Base-by-base conservation (phyloP, 2,329 filamentous ascomycete species). In the Penicillium sp. region DNA sequence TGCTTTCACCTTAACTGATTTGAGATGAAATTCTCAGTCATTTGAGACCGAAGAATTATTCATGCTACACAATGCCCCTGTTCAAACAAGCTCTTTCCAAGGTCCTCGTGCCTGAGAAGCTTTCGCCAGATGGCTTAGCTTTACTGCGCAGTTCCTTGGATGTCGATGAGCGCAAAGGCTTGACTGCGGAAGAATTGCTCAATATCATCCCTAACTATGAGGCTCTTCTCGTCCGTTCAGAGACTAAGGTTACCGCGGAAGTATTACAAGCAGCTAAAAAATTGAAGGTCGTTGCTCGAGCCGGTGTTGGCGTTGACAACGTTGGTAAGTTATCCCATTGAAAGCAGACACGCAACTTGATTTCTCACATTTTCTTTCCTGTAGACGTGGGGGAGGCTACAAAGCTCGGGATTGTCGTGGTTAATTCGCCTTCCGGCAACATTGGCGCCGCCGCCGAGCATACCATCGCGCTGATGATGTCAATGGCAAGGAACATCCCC, bases 261-360 rank as follows among this genome's bases (percentile, higher is more conserved):
- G 79, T 93, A 1, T 79, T 93, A 12, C 74, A 78, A 12, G 86
- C 86, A 1, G 89, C 84, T 9, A 83, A 79, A 62, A 88, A 85
- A 56, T 80, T 93, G 49, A 87, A 88, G 61, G 89, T 93, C 8
- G 89, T 94, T 22, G 90, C 89, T 2, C 81, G 90, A 57, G 90
- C 90, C 12, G 90, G 90, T 12, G 90, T 93, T 1, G 90, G 89
- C 29, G 89, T 93, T 23, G 89, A 93, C 75, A 92, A 93, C 74
- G 89, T 94, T 47, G 82, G 70, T 72, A 50, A 55, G 69, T 62
- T 18, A 22, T 26, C 31, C n/a, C 12, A 23, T 22, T 3, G 22
- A 11, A 41, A n/a, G 18, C 7, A 14, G 20, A 11, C 0, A n/a
- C 15, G 35, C 11, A 23, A 40, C 9, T 29, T 41, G 14, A 8